Conservation (phyloP, 2,329 filamentous ascomycete genomes). For the Fusarium foetens region DNA sequence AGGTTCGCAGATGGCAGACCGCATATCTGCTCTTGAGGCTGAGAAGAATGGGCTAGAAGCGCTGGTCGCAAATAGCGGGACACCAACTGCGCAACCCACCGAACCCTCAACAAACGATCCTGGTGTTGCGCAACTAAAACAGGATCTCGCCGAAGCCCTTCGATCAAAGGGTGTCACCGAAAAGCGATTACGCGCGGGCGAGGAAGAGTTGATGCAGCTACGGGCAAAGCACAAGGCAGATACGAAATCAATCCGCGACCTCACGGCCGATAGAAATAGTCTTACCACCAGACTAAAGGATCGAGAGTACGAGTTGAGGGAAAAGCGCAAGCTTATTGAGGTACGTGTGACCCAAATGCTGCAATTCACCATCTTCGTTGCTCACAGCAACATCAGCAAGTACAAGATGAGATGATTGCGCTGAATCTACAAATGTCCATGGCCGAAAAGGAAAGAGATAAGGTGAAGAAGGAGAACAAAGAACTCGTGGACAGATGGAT, state of each 20-base stretch:
- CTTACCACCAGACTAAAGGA: constrained; percentile 78
- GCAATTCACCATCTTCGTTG: not conserved
- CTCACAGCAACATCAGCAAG: constrained; percentile 62
- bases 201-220: constrained; percentile 72
- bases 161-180: constrained; percentile 77
- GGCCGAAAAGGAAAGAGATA: constrained; percentile 78
- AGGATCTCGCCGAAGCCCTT: constrained; percentile 81
- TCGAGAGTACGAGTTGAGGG: constrained; percentile 83
- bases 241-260: constrained; percentile 65
- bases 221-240: constrained; percentile 70
- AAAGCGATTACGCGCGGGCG: constrained; percentile 68
- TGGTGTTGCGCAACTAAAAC: constrained; percentile 62
- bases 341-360: constrained; percentile 51
- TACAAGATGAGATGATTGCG: constrained; percentile 93
- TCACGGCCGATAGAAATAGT: constrained; percentile 70
- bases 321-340: constrained; percentile 85
- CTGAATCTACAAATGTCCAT: constrained; percentile 89
- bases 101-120: constrained; percentile 45
- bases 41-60: constrained; percentile 59
- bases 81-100: constrained; percentile 24
- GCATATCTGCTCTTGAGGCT: constrained; percentile 70
- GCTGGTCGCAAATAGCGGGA: constrained; percentile 41
- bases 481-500: constrained; percentile 93
- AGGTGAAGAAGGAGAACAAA: constrained; percentile 83
- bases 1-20: constrained; percentile 75